A percentile compares a stretch with the other conserved stretches of the same genome.
These are phyloP conservation scores for Malassezia sp. DNA, from an alignment of 1,284 basidiomycete species.

Conservation along the genomic window DNA sequence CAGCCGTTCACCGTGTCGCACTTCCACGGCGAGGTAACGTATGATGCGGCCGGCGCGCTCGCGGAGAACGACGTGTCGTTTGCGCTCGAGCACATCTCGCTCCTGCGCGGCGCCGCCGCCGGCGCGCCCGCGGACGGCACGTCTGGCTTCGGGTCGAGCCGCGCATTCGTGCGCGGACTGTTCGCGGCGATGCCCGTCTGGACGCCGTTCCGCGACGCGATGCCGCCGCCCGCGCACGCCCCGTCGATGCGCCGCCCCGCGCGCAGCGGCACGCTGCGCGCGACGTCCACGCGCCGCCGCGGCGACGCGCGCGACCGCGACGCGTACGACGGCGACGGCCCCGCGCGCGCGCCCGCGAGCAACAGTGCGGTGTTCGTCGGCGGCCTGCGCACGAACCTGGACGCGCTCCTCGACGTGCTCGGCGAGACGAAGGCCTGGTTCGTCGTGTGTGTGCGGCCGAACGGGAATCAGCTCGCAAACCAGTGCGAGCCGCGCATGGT, in stretches of 20 bases:
- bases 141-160: slow-evolving; percentile 26
- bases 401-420: slow-evolving; percentile 74
- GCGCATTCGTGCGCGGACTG: slow-evolving; percentile 73
- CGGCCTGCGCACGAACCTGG: slow-evolving; percentile 70
- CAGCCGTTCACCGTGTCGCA: slow-evolving; percentile 85
- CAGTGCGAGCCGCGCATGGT: slow-evolving; percentile 83
- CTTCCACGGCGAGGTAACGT: slow-evolving; percentile 79
- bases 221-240: slow-evolving; percentile 44
- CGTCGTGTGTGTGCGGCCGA: slow-evolving; percentile 82
- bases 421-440: slow-evolving; percentile 85
- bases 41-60: slow-evolving; percentile 77
- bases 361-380: slow-evolving; percentile 57
- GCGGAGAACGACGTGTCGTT: slow-evolving; percentile 78
- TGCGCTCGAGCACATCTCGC: slow-evolving; percentile 81
- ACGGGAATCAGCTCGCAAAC: slow-evolving; percentile 84
- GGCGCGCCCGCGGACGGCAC: slow-evolving; percentile 34
- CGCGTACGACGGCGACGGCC: slow-evolving; percentile 15
- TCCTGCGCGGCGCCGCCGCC: slow-evolving; percentile 58
- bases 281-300: slow-evolving; percentile 48
- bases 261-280: slow-evolving; percentile 27
- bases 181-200: slow-evolving; percentile 84
- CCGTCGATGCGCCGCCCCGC: slow-evolving; percentile 54
- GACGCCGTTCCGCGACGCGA: slow-evolving; percentile 62
- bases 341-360: slow-evolving; percentile 17
- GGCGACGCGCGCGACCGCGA: slow-evolving; percentile 48